Base-by-base conservation (phyloP, 345 rosid genomes). In the Populus ilicifolia region DNA sequence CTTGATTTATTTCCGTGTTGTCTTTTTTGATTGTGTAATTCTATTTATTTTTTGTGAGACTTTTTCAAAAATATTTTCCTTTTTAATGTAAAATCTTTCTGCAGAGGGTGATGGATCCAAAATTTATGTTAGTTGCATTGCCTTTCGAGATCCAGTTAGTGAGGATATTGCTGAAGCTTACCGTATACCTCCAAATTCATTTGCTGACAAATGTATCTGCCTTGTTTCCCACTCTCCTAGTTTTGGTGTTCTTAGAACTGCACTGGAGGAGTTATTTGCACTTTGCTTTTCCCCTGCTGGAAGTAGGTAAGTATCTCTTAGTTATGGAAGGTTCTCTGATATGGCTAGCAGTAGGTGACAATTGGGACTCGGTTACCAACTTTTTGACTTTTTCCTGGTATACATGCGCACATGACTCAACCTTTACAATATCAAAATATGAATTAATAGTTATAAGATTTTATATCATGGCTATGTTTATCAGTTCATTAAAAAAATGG, bases 51-150 rank as follows among this genome's bases (percentile, higher is more conserved):
- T 29, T 46, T 38, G 39, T 38, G 39, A 38, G 39, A 38, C 0
- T 27, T 38, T 14, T 52, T 8, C 38, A 23, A 38, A 35, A 3
- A 8, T 67, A n/a, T 18, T 5, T 20, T 68, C 18, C 20, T 43
- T 67, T 39, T 66, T 56, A 29, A 13, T 64, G 23, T 71, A 33
- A 17, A 61, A 3, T 14, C 44, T 17, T 70, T 46, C 36, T 74
- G 78, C 93, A 94, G 99, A 96, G 96, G 99, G 99, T 61, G 98
- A 94, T 89, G 99, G 99, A 10, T 85, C 99, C 21, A 94, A 96
- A 82, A 94, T 96, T 78, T 93, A 92, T 78, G 93, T 96, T 83
- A 92, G 97, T 71, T 96, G 99, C 88, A 87, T 93, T 72, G 91
- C 98, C 50, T 96, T 94, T 82, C 90, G 97, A 69, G 98, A 96